phyloP scores from a whole-genome alignment of 2,329 filamentous ascomycete species.

The Cladophialophora psammophila region DNA sequence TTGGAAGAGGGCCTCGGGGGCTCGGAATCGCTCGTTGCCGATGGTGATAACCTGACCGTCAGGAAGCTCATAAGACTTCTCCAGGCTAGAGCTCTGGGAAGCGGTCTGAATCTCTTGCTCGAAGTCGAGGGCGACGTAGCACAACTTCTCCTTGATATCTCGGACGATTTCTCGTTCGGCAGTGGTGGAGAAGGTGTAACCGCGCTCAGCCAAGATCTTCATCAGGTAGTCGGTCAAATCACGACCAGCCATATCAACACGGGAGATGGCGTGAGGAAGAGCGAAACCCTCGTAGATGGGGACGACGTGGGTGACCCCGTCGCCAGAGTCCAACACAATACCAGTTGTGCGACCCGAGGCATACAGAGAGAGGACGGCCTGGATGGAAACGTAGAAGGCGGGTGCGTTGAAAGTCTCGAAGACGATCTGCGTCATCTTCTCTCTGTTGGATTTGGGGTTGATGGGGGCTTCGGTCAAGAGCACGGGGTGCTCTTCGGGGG shows the following conservation, averaged over 20 bases:
- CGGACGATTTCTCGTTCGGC: constrained; percentile 99
- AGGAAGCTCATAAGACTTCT: constrained; percentile 99
- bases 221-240: constrained; percentile 99
- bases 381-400: constrained; percentile 99
- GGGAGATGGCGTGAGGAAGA: constrained; percentile 98
- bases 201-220: constrained; percentile 99
- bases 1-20: constrained; percentile 99
- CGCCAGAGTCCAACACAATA: constrained; percentile 99
- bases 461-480: constrained; percentile 99
- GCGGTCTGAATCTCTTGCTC: constrained; percentile 99
- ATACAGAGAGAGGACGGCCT: constrained; percentile 98
- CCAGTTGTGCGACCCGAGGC: constrained; percentile 99
- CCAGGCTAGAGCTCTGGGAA: constrained; percentile 96
- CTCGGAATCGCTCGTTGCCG: constrained; percentile 99
- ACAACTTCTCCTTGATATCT: constrained; percentile 99
- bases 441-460: constrained; percentile 99
- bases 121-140: constrained; percentile 99
- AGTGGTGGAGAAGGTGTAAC: constrained; percentile 99
- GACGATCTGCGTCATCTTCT: constrained; percentile 99
- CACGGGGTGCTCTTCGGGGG: constrained; percentile 99
- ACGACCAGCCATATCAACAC: constrained; percentile 99
- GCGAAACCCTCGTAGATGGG: constrained; percentile 99
- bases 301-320: constrained; percentile 99
- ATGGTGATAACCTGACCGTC: constrained; percentile 99
- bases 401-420: constrained; percentile 99